Percentiles rank a stretch among this genome's conserved stretches.
These are phyloP conservation scores for Penicillium malachiteum DNA, from an alignment of 495 filamentous ascomycete genomes.

Conservation along the genomic window DNA sequence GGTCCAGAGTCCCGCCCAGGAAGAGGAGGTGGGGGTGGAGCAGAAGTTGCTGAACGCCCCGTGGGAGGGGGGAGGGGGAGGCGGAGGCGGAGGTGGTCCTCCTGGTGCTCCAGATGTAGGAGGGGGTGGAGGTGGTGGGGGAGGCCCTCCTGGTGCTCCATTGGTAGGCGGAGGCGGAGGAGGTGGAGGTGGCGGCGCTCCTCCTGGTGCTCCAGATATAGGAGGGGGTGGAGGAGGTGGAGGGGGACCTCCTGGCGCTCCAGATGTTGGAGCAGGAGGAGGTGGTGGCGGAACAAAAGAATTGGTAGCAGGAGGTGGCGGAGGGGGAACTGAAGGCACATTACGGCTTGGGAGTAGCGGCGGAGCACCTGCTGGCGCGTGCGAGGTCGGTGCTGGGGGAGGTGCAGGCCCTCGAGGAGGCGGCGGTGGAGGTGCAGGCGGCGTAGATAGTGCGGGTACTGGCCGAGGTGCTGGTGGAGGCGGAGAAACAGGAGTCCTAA, in stretches of 20 bases:
- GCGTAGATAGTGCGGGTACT: constrained; percentile 32
- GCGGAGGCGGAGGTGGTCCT: constrained; percentile 39
- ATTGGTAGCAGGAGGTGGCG: constrained; percentile 23
- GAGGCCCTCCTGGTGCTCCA: constrained; percentile 35
- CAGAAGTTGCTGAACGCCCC: constrained; percentile 34
- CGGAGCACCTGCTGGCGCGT: constrained; percentile 24
- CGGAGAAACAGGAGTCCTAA: constrained; percentile 46
- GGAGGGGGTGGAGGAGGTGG: constrained; percentile 32
- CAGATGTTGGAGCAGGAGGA: constrained; percentile 48
- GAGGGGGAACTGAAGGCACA: constrained; percentile 22
- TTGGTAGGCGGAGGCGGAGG: constrained; percentile 33
- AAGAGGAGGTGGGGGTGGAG: constrained; percentile 46
- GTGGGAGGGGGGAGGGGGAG: constrained; percentile 35
- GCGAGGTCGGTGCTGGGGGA: constrained; percentile 18
- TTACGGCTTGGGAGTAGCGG: neutral
- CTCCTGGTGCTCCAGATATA: constrained; percentile 50
- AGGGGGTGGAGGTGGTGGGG: constrained; percentile 41
- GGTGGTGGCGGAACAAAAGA: constrained; percentile 4
- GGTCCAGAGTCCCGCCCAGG: constrained; percentile 43
- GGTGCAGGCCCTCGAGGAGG: constrained; percentile 23
- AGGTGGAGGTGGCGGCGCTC: constrained; percentile 38
- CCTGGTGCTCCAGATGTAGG: constrained; percentile 47
- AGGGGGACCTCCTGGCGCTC: constrained; percentile 25
- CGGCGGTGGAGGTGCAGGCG: constrained; percentile 35
- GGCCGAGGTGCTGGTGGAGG: constrained; percentile 49